A percentile compares a stretch with the other conserved stretches of the same genome.
Conservation (phyloP, 1,284 basidiomycete species). For the Fomitiporia mediterranea region DNA sequence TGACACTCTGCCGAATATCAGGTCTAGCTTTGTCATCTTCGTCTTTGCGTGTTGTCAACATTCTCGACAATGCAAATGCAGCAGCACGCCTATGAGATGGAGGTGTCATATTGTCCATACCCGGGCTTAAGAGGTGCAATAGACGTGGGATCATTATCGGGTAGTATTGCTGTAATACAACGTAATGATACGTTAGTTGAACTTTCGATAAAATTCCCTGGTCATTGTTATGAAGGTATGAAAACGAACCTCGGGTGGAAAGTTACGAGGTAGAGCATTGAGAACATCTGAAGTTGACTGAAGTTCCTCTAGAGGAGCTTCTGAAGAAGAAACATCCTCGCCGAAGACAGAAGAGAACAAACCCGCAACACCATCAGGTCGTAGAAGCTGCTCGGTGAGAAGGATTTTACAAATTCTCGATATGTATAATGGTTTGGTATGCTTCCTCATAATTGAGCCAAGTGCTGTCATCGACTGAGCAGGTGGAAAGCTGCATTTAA, state of each 20-base stretch:
- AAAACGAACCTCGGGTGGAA: conserved; percentile 42
- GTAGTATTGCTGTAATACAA: conserved; percentile 58
- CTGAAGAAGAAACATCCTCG: conserved; percentile 46
- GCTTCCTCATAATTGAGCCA: conserved; percentile 48
- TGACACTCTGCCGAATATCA: conserved; percentile 28
- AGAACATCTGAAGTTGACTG: conserved; percentile 60
- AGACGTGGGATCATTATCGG: conserved; percentile 48
- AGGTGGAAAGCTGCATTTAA: conserved; percentile 48
- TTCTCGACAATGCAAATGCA: conserved; percentile 62
- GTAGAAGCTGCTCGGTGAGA: conserved; percentile 61
- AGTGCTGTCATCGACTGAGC: conserved; percentile 61
- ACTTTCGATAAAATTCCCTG: too few relatives aligned
- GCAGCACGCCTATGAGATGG: conserved; percentile 54
- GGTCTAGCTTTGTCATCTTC: conserved; percentile 30
- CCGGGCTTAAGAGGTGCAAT: conserved; percentile 40
- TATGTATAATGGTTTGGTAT: conserved; percentile 43
- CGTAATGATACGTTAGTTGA: too few relatives aligned
- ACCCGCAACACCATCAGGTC: conserved; percentile 62
- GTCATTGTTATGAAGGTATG: not conserved
- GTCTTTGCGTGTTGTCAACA: conserved; percentile 37
- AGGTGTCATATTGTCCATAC: conserved; percentile 30
- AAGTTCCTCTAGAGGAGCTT: conserved; percentile 57
- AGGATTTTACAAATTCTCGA: conserved; percentile 54
- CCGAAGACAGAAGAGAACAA: conserved; percentile 64
- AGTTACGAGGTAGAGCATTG: conserved; percentile 50